Evolutionary conservation across 495 filamentous ascomycete species (phyloP), one percentile per base, ranked within the genome.

Genomic region (Aspergillus cristatus): DNA sequence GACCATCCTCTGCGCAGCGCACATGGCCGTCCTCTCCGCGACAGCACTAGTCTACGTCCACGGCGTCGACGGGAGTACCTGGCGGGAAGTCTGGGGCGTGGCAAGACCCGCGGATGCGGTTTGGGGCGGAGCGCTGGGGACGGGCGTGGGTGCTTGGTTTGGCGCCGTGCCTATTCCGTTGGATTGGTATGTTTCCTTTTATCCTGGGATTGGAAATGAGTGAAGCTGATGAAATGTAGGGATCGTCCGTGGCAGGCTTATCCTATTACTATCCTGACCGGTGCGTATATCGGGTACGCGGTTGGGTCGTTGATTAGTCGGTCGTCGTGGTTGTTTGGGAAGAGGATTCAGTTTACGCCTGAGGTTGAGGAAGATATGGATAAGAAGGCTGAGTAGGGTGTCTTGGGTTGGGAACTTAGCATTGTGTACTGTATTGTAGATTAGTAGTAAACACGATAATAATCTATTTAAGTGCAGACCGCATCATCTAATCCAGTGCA

Each of bases 221-320:
- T 45, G 48, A 24, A 49, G 20, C 34, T 36, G 17, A 8, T 33
- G 13, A n/a, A n/a, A n/a, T 34, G 11, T 47, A 79, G 76, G 79
- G 81, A 86, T 53, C 79, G 91, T 14, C 88, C 94, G 46, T 98
- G 91, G 91, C 91, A 98, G 72, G 85, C 82, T 55, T 98, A 87
- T 80, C 91, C 91, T 2, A 83, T 97, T 22, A 97, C 91, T 0
- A 84, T 98, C 37, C 52, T 88, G 1, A 70, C 69, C 1, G 84
- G 84, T 7, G 77, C 76, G 8, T 86, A 86, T 61, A 48, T 76
- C 14, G 84, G 84, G 3, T 82, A 71, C 57, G 68, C 65, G 3
- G 38, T 78, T 15, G 82, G 84, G 10, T 77, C 79, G 40, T 45
- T 77, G 38, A 43, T 71, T 4, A 79, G 80, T 14, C 69, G 72